These are phyloP conservation scores for Xylaria acuta DNA, from an alignment of 495 filamentous ascomycete genomes.

Conservation along the genomic window DNA sequence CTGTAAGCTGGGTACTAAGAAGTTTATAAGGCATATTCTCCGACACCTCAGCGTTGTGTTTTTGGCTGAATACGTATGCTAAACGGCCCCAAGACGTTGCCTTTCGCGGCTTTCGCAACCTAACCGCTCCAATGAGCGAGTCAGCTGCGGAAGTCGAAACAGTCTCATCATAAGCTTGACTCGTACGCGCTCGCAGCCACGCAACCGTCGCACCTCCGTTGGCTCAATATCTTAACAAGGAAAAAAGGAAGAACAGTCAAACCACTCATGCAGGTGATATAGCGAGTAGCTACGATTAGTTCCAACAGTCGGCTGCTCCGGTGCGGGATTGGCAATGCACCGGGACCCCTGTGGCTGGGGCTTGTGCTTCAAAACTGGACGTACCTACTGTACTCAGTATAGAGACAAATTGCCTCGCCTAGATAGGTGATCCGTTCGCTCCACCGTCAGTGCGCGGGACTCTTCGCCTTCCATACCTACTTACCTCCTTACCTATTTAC, in stretches of 20 bases:
- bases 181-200: not conserved
- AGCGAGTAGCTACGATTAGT: not conserved
- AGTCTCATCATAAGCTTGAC: constrained; percentile 2
- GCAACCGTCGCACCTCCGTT: not conserved
- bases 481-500: no score
- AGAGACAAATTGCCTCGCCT: not conserved
- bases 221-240: constrained; percentile 10
- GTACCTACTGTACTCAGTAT: not conserved
- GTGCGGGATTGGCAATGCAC: not conserved
- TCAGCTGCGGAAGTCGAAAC: not conserved
- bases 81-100: not conserved
- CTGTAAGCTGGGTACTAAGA: not conserved
- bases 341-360: not conserved
- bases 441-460: not conserved
- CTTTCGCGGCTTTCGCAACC: not conserved
- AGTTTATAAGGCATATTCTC: not conserved
- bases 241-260: not conserved
- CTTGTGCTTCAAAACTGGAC: not conserved
- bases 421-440: constrained; percentile 1
- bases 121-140: constrained; percentile 16
- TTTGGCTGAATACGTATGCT: constrained; percentile 17
- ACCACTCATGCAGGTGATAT: constrained; percentile 14
- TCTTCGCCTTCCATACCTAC: not conserved
- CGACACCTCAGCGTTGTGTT: not conserved
- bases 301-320: not conserved